Base-by-base conservation (phyloP, 1,284 basidiomycete genomes). In the Rhodotorula glutinis region DNA sequence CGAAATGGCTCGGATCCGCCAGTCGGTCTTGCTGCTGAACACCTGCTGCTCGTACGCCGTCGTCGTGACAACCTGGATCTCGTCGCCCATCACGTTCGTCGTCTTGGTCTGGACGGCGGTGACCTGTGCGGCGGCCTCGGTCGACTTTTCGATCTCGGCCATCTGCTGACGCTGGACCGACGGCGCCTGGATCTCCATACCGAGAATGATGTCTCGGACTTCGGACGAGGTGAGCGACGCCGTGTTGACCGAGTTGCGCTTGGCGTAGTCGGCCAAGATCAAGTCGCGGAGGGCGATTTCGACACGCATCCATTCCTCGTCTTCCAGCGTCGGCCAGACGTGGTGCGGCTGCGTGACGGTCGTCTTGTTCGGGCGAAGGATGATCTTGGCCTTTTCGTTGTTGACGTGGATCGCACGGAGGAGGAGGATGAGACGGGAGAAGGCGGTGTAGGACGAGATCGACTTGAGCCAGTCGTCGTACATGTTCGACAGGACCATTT, bases 391-490 rank as follows among this genome's bases (percentile, higher is more conserved):
- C 83, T 98, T 98, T 79, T 98, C 96, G 78, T 97, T 96, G 82
- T 99, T 98, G 80, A 98, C 96, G 80, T 98, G 96, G 43, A 98
- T 84, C 54, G 92, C 92, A 80, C 96, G 93, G 21, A 99, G 85
- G 44, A 98, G 85, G 21, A 98, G 85, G 71, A 98, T 97, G 55
- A 98, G 84, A 67, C 96, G 91, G 54, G 96, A 98, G 84, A 99
- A 99, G 21, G 96, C 96, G 16, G 96, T 98, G 80, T 98, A 99
- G 74, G 91, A 94, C 61, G 95, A 98, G 76, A 99, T 96, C 19
- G 91, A 94, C 83, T 97, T 96, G 77, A 98, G 85, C 96, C 96
- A 98, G 78, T 98, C 95, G 80, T 99, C 92, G 79, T 98, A 99
- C 69, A 98, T 85, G 82, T 91, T 96, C 85, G 97, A 98, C 62